Conservation (phyloP, 768 basidiomycete species). For the Russula olivacea region DNA sequence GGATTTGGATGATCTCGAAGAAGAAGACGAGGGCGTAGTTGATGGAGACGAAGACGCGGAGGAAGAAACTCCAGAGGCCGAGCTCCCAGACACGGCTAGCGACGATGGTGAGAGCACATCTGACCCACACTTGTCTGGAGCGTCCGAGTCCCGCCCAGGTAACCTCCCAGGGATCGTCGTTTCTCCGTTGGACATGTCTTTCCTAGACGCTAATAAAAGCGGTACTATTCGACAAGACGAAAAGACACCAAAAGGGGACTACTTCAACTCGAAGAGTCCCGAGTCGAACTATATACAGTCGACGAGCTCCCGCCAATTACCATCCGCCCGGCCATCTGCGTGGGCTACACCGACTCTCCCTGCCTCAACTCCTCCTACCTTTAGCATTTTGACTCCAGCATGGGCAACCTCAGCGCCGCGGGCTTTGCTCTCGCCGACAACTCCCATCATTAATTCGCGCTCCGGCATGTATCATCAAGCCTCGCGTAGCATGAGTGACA, state of each 20-base stretch:
- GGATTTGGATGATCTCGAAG: conserved; percentile 33
- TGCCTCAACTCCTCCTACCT: conserved; percentile 3
- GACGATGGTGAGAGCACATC: conserved; percentile 21
- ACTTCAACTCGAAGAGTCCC: conserved; percentile 29
- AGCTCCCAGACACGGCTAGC: conserved; percentile 17
- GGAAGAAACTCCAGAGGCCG: conserved; percentile 12
- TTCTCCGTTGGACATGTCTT: conserved; percentile 25
- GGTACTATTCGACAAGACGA: conserved; percentile 16
- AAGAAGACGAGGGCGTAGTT: conserved; percentile 33
- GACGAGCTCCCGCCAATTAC: neutral
- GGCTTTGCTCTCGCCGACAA: conserved; percentile 29
- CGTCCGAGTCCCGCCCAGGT: neutral
- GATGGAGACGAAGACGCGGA: conserved; percentile 20
- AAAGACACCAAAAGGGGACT: conserved; percentile 27
- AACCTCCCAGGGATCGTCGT: conserved; percentile 6
- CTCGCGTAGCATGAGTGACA: conserved; percentile 23
- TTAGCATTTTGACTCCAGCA: neutral
- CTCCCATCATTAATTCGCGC: conserved; percentile 11
- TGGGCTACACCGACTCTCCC: conserved; percentile 18
- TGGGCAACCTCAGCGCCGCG: conserved; percentile 15
- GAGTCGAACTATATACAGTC: conserved; percentile 3
- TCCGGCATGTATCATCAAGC: conserved; percentile 21
- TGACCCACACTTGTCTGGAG: neutral
- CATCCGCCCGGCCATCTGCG: neutral
- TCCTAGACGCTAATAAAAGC: conserved; percentile 14